Evolutionary conservation across 129 eudicot species (phyloP).

Genomic region (Flaveria ramosissima): DNA sequence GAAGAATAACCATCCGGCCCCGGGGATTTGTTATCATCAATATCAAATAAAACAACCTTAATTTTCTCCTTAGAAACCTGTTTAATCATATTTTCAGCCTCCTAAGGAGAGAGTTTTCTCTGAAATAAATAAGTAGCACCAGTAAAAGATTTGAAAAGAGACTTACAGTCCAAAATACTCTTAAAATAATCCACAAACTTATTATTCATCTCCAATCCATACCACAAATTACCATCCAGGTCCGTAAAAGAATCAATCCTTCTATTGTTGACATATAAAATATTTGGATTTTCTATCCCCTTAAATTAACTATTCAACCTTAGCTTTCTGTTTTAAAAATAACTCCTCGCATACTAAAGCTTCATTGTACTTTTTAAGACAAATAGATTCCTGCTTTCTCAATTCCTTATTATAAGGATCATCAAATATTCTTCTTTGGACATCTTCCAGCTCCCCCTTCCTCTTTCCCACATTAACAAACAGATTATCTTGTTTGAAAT

Average conservation of each 20-base stretch:
- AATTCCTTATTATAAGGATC: too few relatives aligned
- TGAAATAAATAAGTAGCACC: rapidly evolving
- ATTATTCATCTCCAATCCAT: too few relatives aligned
- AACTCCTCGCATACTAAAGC: background rate
- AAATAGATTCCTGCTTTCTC: rapidly evolving
- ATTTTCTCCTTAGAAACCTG: background rate
- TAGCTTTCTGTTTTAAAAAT: background rate
- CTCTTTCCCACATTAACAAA: too few relatives aligned
- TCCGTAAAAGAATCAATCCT: background rate
- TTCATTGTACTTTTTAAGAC: background rate
- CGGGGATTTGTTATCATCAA: background rate
- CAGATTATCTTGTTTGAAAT: too few relatives aligned
- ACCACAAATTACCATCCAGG: too few relatives aligned
- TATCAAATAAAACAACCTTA: too few relatives aligned
- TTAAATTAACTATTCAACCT: background rate
- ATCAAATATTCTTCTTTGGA: too few relatives aligned
- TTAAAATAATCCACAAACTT: background rate
- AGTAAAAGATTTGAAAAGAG: rapidly evolving
- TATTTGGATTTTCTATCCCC: background rate
- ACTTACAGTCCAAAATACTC: background rate
- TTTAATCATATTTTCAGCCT: background rate
- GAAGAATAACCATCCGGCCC: background rate
- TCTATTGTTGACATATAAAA: too few relatives aligned
- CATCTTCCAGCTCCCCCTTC: background rate
- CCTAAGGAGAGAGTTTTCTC: too few relatives aligned